Conservation (phyloP, 1,284 basidiomycete genomes). For the Wolfiporia cocos region DNA sequence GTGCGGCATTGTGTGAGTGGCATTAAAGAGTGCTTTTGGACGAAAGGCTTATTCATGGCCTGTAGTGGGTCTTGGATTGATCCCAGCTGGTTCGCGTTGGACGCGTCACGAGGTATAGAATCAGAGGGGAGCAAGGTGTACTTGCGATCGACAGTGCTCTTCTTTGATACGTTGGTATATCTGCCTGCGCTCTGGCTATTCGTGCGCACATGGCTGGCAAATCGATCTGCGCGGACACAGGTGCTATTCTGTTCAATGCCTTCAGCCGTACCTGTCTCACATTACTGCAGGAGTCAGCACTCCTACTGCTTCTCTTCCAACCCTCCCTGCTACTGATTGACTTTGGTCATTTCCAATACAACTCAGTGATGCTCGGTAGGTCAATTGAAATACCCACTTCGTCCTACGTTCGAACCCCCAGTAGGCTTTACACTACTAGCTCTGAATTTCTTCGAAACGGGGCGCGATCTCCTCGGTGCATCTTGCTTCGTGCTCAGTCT, state of each 20-base stretch:
- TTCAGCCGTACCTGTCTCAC: no score
- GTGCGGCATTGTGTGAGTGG: conserved; percentile 52
- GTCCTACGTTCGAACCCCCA: conserved; percentile 1
- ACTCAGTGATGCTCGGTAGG: conserved; percentile 83
- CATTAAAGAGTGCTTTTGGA: not conserved
- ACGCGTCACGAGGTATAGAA: conserved; percentile 75
- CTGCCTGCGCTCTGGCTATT: conserved; percentile 69
- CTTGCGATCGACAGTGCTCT: conserved; percentile 77
- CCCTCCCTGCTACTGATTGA: conserved; percentile 84
- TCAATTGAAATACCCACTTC: conserved; percentile 1
- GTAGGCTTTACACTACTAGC: conserved; percentile 69
- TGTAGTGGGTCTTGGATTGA: conserved; percentile 63
- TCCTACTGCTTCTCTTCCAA: conserved; percentile 75
- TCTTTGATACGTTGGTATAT: conserved; percentile 69
- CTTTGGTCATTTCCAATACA: conserved; percentile 93
- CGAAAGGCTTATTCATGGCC: not conserved
- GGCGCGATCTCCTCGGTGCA: conserved; percentile 71
- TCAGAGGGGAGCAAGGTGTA: conserved; percentile 61
- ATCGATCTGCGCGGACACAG: conserved; percentile 66
- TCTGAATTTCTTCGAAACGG: conserved; percentile 62
- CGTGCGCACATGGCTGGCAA: conserved; percentile 53
- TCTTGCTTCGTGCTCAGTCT: conserved; percentile 80
- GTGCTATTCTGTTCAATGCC: no score
- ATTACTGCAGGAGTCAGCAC: conserved; percentile 52
- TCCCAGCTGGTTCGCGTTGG: conserved; percentile 70